phyloP scores from a whole-genome alignment of 441 rosid genomes.

The Erodium trifolium region DNA sequence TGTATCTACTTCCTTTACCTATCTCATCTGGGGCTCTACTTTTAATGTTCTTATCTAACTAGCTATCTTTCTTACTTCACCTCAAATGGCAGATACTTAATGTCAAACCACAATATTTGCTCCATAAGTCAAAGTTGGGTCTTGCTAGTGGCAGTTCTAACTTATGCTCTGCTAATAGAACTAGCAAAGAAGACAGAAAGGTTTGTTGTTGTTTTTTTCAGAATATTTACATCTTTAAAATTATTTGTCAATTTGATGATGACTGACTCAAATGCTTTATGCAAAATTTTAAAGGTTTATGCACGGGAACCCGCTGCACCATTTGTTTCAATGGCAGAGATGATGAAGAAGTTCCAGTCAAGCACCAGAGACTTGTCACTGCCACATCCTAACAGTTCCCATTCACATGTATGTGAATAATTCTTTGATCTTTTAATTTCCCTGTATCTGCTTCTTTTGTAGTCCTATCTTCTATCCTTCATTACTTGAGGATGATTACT shows the following conservation, averaged over 20 bases:
- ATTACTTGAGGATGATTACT: slow-evolving; percentile 14
- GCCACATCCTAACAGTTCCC: slow-evolving; percentile 28
- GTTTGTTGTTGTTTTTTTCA: slow-evolving; percentile 24
- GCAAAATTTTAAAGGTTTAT: slow-evolving; percentile 44
- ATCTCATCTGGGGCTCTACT: not conserved
- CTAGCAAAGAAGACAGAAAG: slow-evolving; percentile 69
- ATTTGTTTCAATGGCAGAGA: slow-evolving; percentile 80
- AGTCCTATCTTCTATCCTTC: slow-evolving; percentile 2
- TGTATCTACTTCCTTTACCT: not conserved
- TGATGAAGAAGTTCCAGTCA: slow-evolving; percentile 81
- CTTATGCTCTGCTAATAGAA: slow-evolving; percentile 30
- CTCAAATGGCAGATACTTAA: slow-evolving; percentile 57
- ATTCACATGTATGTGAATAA: slow-evolving; percentile 39
- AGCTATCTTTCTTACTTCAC: slow-evolving; percentile 8
- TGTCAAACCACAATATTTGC: slow-evolving; percentile 54
- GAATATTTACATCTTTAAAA: not conserved
- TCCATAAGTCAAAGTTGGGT: slow-evolving; percentile 77
- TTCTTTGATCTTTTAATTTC: not conserved
- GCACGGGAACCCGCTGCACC: slow-evolving; percentile 51
- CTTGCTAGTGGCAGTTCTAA: slow-evolving; percentile 35
- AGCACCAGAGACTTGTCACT: slow-evolving; percentile 68
- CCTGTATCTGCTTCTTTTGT: not conserved
- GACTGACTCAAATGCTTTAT: slow-evolving; percentile 5
- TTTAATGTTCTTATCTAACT: not conserved
- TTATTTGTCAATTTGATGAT: not conserved